Evolutionary conservation across 768 basidiomycete species (phyloP).

Genomic region (Suillus tomentosus): DNA sequence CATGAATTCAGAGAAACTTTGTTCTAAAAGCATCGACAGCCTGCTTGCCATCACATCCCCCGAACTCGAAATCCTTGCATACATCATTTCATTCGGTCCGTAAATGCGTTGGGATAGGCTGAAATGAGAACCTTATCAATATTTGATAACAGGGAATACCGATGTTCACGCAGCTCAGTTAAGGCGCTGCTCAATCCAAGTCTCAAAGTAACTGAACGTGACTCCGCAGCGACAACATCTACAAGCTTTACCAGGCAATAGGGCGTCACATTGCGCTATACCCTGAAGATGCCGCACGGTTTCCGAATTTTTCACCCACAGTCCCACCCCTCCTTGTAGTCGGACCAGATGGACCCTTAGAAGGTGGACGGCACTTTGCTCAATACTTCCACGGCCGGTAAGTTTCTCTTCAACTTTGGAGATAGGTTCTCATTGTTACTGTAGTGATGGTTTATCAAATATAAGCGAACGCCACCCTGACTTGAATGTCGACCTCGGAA

Average conservation of each 20-base stretch:
- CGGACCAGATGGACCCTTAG: constrained; percentile 67
- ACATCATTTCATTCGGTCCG: constrained; percentile 76
- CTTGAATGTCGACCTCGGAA: constrained; percentile 36
- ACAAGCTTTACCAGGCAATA: constrained; percentile 74
- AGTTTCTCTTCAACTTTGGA: constrained; percentile 16
- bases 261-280: constrained; percentile 54
- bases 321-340: constrained; percentile 62
- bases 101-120: background rate
- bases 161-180: constrained; percentile 64
- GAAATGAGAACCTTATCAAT: background rate
- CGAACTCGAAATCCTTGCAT: constrained; percentile 78
- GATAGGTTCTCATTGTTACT: constrained; percentile 8
- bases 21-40: constrained; percentile 38
- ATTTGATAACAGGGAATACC: constrained; percentile 60
- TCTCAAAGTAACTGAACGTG: constrained; percentile 1
- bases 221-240: constrained; percentile 61
- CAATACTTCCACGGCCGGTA: constrained; percentile 85
- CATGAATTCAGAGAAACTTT: background rate
- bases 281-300: constrained; percentile 56
- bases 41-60: constrained; percentile 81
- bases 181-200: constrained; percentile 28
- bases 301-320: constrained; percentile 57
- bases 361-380: constrained; percentile 73
- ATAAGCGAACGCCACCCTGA: constrained; percentile 70
- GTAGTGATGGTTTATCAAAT: constrained; percentile 68